These are phyloP conservation scores for Salix brachista DNA, from an alignment of 345 rosid species.

Conservation along the genomic window DNA sequence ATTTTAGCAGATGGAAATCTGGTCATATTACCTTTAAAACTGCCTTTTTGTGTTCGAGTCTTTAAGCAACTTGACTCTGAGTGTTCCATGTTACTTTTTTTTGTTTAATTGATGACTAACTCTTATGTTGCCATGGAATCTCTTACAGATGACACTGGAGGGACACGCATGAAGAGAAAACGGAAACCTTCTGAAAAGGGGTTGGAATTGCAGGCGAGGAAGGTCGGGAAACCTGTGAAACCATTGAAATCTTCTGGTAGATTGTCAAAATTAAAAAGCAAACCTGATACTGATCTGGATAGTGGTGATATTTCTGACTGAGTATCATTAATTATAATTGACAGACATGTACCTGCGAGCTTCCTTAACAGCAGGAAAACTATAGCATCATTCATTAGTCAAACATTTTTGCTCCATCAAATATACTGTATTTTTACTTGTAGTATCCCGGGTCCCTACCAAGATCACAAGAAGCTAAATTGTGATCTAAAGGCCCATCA, in stretches of 20 bases:
- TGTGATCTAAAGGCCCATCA: not conserved
- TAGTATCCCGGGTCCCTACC: too few relatives aligned
- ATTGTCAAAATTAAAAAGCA: constrained; percentile 51
- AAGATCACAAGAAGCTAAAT: not conserved
- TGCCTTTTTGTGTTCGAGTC: not conserved
- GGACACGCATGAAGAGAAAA: constrained; percentile 60
- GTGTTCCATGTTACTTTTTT: not conserved
- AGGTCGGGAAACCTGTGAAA: constrained; percentile 68
- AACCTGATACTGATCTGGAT: constrained; percentile 51
- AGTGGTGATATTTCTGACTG: constrained; percentile 50
- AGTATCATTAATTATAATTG: constrained; percentile 7
- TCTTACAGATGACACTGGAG: constrained; percentile 73
- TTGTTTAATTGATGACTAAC: not conserved
- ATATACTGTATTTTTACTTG: not conserved
- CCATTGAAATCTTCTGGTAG: constrained; percentile 49
- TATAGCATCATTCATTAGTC: not conserved
- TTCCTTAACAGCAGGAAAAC: not conserved
- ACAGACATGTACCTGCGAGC: not conserved
- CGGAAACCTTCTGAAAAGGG: constrained; percentile 96
- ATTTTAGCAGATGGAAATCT: not conserved
- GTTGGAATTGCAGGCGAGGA: constrained; percentile 89
- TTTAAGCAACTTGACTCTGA: not conserved
- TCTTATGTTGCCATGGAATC: constrained; percentile 18
- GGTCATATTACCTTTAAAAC: not conserved
- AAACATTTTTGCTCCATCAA: not conserved